Evolutionary conservation across 768 basidiomycete genomes (phyloP).

Genomic region (Epithele typhae): DNA sequence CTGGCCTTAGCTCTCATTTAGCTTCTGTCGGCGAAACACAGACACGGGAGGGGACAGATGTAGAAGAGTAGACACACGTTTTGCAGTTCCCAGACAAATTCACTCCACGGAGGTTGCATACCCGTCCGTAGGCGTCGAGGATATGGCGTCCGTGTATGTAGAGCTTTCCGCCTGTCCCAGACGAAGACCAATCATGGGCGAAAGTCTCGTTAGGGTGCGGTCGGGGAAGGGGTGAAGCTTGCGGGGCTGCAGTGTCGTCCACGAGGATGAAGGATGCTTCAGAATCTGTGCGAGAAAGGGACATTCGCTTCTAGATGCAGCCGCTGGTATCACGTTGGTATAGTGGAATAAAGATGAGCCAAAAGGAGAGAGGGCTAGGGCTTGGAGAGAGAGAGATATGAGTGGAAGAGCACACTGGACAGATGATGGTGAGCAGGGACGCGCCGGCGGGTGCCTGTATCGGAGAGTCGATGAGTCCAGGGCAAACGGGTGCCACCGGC

Average conservation of each 20-base stretch:
- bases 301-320: no score
- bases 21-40: no score
- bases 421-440: no score
- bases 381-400: no score
- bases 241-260: slow-evolving; percentile 1
- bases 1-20: slow-evolving; percentile 43
- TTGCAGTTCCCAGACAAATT: slow-evolving; percentile 84
- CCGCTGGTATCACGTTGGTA: no score
- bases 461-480: no score
- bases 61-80: slow-evolving; percentile 46
- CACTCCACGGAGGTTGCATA: slow-evolving; percentile 78
- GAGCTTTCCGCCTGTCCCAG: slow-evolving; percentile 52
- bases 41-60: no score
- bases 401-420: no score
- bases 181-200: slow-evolving; percentile 70
- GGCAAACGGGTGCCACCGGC: no score
- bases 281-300: slow-evolving; percentile 16
- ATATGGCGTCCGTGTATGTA: slow-evolving; percentile 73
- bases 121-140: slow-evolving; percentile 73
- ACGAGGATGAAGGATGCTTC: slow-evolving; percentile 24
- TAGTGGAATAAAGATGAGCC: no score
- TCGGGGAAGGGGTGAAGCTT: neutral
- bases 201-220: slow-evolving; percentile 41
- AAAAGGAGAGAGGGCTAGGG: no score
- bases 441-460: no score